Base-by-base conservation (phyloP, 2,329 filamentous ascomycete species). In the Aspergillus carbonarius region DNA sequence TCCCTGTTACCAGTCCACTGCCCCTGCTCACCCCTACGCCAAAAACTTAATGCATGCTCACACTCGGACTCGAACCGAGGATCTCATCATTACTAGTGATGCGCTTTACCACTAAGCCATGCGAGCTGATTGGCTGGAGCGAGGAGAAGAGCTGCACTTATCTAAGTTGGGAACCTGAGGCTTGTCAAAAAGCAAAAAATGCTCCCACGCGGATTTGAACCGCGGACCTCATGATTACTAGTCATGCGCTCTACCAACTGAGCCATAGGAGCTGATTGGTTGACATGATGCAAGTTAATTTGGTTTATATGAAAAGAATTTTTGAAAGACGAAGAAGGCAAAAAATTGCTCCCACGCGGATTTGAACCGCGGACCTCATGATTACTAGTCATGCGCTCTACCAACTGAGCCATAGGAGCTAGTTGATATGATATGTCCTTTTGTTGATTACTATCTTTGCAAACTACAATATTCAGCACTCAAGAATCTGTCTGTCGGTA, bases 321-420 rank as follows among this genome's bases (percentile, higher is more conserved):
- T 2, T 5, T 9, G 39, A n/a, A 5, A 40, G 30, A 12, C 5
- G 9, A 13, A 12, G 8, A 20, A 42, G 9, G 8, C 39, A 42
- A 42, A 42, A 42, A 42, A 42, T 42, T 42, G 39, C 39, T 42
- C n/a, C 8, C 39, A 42, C 39, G 39, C 39, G 39, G 39, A 42
- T 42, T 42, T 12, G 39, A 42, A 42, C 39, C 39, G 39, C 39
- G 39, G 39, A 42, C 39, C 39, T 42, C 39, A 42, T 42, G 39
- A 42, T 42, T 42, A 42, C 39, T 42, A 42, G 39, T 42, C 39
- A 42, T 42, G 39, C 39, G 39, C 39, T 42, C 39, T 42, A 42
- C 39, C 39, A 42, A 42, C 39, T 42, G 39, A 42, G 39, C 39
- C 39, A 42, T 42, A 42, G 9, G n/a, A 42, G 39, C 39, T 17